Evolutionary conservation across 148 eudicot species (phyloP).

Genomic region (Cornus suecica): DNA sequence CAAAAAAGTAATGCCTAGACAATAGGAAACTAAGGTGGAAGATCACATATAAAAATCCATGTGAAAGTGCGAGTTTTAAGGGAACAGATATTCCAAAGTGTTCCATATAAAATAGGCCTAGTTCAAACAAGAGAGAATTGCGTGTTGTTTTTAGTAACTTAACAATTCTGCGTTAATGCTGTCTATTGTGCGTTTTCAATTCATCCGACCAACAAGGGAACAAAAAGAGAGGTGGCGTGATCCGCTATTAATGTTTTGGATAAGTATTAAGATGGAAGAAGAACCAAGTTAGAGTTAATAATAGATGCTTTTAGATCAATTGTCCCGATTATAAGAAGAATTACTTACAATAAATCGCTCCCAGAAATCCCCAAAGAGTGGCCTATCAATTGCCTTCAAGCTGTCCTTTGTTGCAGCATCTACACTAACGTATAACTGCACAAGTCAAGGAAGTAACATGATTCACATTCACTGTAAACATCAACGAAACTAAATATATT

Average conservation of each 20-base stretch:
- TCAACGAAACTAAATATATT: constrained; percentile 1
- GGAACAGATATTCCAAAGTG: not conserved
- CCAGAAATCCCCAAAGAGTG: constrained; percentile 97
- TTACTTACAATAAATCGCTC: constrained; percentile 81
- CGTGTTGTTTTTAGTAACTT: too few relatives aligned
- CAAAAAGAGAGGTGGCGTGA: too few relatives aligned
- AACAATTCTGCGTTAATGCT: not conserved
- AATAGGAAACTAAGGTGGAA: not conserved
- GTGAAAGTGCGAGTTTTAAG: not conserved
- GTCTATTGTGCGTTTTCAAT: not conserved
- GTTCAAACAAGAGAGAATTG: not conserved
- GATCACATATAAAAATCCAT: not conserved
- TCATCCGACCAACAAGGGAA: too few relatives aligned
- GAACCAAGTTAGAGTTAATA: not conserved
- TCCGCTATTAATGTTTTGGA: too few relatives aligned
- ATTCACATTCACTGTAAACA: not conserved
- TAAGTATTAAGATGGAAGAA: not conserved
- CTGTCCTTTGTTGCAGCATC: constrained; percentile 97
- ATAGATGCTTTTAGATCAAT: not conserved
- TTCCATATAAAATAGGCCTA: not conserved
- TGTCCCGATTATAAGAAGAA: not conserved
- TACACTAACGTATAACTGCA: constrained; percentile 95
- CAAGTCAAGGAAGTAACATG: constrained; percentile 8
- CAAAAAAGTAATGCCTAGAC: not conserved
- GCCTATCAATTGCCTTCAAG: constrained; percentile 98